Conservation (phyloP, 1,284 basidiomycete genomes). For the Cystobasidium sp. region DNA sequence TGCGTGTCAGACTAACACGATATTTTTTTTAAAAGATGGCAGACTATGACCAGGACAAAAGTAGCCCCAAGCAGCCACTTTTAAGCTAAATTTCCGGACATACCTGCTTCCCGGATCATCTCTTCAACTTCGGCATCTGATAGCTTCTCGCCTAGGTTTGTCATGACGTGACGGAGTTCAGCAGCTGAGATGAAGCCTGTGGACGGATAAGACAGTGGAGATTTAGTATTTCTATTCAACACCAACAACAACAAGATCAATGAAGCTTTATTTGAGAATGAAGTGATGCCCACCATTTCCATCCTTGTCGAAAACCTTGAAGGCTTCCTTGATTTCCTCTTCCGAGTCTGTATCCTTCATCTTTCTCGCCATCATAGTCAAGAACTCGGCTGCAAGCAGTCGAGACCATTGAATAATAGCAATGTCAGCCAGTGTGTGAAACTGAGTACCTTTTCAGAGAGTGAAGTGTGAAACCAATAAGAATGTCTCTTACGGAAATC, state of each 20-base stretch:
- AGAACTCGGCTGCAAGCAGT: constrained; percentile 61
- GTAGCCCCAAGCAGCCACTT: not conserved
- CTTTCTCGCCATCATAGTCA: constrained; percentile 95
- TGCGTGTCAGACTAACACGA: too few relatives aligned
- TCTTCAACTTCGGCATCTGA: constrained; percentile 92
- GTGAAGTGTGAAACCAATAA: too few relatives aligned
- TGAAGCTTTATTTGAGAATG: too few relatives aligned
- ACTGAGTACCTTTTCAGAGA: too few relatives aligned
- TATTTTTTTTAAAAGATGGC: too few relatives aligned
- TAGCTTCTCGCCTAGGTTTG: constrained; percentile 89
- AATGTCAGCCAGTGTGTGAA: too few relatives aligned
- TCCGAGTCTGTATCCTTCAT: constrained; percentile 88
- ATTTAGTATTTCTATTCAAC: not conserved
- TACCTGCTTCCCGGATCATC: constrained; percentile 94
- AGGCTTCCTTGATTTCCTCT: constrained; percentile 70
- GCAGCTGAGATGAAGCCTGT: constrained; percentile 64
- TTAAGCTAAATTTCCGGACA: not conserved
- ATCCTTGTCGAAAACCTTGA: constrained; percentile 72
- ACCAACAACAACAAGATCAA: not conserved
- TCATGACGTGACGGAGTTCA: constrained; percentile 87
- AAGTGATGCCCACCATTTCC: constrained; percentile 60
- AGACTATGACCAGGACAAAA: too few relatives aligned
- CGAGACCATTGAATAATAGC: not conserved
- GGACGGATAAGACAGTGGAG: not conserved
- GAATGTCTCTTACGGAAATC: constrained; percentile 69